Evolutionary conservation across 108 stramenopile genomes (phyloP), one percentile per base, ranked within the genome.

Genomic region (Skeletonema menzelii): DNA sequence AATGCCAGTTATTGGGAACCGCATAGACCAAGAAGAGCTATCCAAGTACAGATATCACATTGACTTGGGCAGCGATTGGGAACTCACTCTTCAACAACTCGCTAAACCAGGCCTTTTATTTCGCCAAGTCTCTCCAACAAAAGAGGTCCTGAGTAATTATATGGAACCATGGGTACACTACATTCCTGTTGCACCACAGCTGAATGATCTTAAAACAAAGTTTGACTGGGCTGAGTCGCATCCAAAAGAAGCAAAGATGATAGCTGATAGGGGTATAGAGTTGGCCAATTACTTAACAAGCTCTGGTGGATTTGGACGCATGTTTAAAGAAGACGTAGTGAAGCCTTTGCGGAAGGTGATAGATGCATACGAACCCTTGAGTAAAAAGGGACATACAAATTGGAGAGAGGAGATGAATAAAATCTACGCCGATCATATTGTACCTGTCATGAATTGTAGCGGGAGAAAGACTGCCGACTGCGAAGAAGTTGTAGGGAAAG

Each of bases 1-100:
- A 19, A 60, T 30, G 30, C 22, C 30, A 10, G 59, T 35, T 11
- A 20, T 69, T 26, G 68, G 68, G 12, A 27, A 69, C 10, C 11
- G 34, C 4, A 37, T 58, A 28, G 27, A 53, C 13, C 31, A 22
- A 28, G 0, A 26, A 0, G 68, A 58, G 14, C 4, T 69, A 53
- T 37, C 72, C 13, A 40, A 35, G 3, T 78, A 78, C 37, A 65
- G 62, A 28, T 78, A 78, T 34, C 65, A 67, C 24, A 67, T 78
- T 31, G 77, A 78, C 35, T 67, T 78, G 8, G 76, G 76, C 27
- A 71, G 76, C 32, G 70, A 64, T 28, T 69, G 34, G 34, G 31
- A 56, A 35, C 30, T 17, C 4, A 69, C 14, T 2, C 34, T 53
- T 20, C 28, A 57, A 32, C 55, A 38, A 40, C 57, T 69, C 8